These are phyloP conservation scores for Microbotryum scabiosae DNA, from an alignment of 1,284 basidiomycete genomes.

Conservation along the genomic window DNA sequence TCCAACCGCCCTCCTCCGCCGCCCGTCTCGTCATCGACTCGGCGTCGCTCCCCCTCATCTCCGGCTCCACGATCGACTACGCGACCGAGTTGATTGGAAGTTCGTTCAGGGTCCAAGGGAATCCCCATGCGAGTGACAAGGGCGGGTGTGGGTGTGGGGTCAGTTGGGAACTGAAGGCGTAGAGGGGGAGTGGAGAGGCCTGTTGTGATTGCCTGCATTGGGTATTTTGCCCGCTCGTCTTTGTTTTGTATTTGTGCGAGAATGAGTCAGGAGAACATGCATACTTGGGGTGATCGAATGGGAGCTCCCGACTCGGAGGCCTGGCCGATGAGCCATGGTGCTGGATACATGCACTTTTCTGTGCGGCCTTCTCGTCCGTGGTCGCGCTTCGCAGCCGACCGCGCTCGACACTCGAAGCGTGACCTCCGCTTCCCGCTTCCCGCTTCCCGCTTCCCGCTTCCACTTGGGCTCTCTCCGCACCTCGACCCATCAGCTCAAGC, in stretches of 20 bases:
- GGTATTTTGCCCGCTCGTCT: too few relatives aligned
- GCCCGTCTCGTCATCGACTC: constrained; percentile 61
- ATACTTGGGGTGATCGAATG: too few relatives aligned
- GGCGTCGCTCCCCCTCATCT: constrained; percentile 65
- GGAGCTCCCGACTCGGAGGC: too few relatives aligned
- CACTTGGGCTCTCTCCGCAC: neutral
- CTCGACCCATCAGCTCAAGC: too few relatives aligned
- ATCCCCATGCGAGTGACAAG: constrained; percentile 69
- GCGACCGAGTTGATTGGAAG: constrained; percentile 85
- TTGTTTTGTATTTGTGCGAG: too few relatives aligned
- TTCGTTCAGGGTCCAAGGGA: constrained; percentile 66
- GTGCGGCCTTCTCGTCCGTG: neutral
- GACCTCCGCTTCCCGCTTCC: neutral
- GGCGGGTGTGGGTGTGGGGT: constrained; percentile 82
- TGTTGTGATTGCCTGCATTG: too few relatives aligned
- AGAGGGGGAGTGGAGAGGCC: too few relatives aligned
- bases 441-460: neutral
- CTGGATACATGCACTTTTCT: neutral
- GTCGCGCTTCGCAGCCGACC: neutral
- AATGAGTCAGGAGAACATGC: too few relatives aligned
- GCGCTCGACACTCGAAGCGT: too few relatives aligned
- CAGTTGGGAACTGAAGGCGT: constrained; percentile 42
- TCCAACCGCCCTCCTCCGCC: constrained; percentile 7
- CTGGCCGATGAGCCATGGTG: neutral
- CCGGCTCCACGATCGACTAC: constrained; percentile 76